phyloP scores from a whole-genome alignment of 2,329 filamentous ascomycete species.

The Juglanconis sp. region DNA sequence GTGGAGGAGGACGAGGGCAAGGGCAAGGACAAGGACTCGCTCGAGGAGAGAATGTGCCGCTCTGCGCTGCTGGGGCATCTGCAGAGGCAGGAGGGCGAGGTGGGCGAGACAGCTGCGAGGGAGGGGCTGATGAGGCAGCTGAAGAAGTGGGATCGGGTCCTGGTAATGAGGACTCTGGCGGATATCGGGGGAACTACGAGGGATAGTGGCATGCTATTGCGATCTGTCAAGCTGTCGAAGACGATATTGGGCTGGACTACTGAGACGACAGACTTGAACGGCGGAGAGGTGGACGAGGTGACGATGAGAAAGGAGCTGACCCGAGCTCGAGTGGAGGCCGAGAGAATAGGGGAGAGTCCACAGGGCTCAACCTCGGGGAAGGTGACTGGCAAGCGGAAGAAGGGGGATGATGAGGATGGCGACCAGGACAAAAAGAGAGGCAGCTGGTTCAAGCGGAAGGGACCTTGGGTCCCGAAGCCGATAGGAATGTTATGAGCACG shows the following conservation, averaged over 20 bases:
- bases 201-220: conserved; percentile 26
- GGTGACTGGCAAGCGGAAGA: conserved; percentile 11
- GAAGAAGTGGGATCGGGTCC: conserved; percentile 26
- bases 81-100: conserved; percentile 26
- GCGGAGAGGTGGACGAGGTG: conserved; percentile 4
- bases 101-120: conserved; percentile 18
- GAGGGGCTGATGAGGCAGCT: conserved; percentile 23
- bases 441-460: conserved; percentile 48
- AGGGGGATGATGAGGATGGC: conserved; percentile 23
- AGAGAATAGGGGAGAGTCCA: background rate
- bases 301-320: conserved; percentile 5
- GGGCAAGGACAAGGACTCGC: conserved; percentile 1
- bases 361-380: background rate
- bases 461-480: conserved; percentile 55
- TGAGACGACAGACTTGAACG: conserved; percentile 21
- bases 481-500: conserved; percentile 49
- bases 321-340: background rate
- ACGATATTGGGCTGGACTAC: conserved; percentile 19
- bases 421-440: background rate
- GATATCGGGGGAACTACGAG: conserved; percentile 27
- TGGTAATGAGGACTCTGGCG: conserved; percentile 26
- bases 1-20: conserved; percentile 2
- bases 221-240: conserved; percentile 27
- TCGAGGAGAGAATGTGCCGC: conserved; percentile 24
- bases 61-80: conserved; percentile 38